Evolutionary conservation across 2,329 filamentous ascomycete genomes (phyloP).

Genomic region (Colletotrichum sp.): DNA sequence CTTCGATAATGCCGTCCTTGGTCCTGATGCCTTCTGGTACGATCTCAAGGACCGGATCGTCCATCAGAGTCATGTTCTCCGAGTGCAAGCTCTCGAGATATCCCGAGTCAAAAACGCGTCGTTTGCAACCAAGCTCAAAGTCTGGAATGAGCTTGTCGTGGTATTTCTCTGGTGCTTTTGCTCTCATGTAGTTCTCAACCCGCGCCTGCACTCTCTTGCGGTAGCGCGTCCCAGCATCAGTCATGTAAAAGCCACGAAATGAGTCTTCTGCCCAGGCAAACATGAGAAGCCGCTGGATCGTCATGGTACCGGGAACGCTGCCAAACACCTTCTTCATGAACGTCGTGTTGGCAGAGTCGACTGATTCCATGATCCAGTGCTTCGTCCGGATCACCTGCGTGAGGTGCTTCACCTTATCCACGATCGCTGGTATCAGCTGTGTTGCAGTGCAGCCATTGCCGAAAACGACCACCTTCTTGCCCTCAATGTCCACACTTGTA

Average conservation of each 20-base stretch:
- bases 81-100: slow-evolving; percentile 60
- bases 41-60: slow-evolving; percentile 53
- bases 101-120: slow-evolving; percentile 63
- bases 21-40: slow-evolving; percentile 44
- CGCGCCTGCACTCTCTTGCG: slow-evolving; percentile 40
- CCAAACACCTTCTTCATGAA: slow-evolving; percentile 40
- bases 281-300: slow-evolving; percentile 47
- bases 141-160: slow-evolving; percentile 66
- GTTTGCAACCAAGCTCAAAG: slow-evolving; percentile 67
- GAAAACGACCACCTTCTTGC: slow-evolving; percentile 56
- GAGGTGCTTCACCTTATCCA: slow-evolving; percentile 28
- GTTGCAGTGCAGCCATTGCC: slow-evolving; percentile 61
- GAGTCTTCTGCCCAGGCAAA: slow-evolving; percentile 39
- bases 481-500: slow-evolving; percentile 49
- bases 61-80: slow-evolving; percentile 50
- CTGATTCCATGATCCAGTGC: slow-evolving; percentile 45
- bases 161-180: slow-evolving; percentile 61
- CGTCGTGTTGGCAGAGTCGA: slow-evolving; percentile 26
- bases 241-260: slow-evolving; percentile 40
- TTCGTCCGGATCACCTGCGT: slow-evolving; percentile 48
- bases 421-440: slow-evolving; percentile 55
- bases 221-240: slow-evolving; percentile 32
- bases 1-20: slow-evolving; percentile 45
- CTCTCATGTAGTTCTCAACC: slow-evolving; percentile 46
- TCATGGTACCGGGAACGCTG: slow-evolving; percentile 49